Percentiles rank a stretch among this genome's conserved stretches.
Evolutionary conservation across 495 filamentous ascomycete species (phyloP).

Genomic region (Tuber melanosporum): DNA sequence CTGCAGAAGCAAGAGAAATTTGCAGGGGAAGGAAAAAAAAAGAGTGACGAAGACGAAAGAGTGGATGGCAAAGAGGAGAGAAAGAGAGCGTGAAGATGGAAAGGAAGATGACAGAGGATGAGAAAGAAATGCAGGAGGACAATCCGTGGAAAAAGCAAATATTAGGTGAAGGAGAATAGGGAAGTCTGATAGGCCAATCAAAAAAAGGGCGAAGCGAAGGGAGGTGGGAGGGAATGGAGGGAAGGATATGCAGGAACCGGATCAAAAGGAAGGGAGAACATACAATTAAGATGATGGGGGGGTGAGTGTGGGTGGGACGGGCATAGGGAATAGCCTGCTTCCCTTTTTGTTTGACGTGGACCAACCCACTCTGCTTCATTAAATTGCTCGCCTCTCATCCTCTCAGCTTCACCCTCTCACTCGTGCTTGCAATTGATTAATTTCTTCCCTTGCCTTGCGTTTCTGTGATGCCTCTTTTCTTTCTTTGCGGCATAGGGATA

Average conservation of each 20-base stretch:
- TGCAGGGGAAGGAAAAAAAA: slow-evolving; percentile 4
- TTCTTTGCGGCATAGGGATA: not conserved
- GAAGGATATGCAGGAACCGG: slow-evolving; percentile 29
- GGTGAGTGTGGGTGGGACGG: not conserved
- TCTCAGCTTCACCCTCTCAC: not conserved
- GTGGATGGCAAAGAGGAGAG: not conserved
- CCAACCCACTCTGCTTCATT: not conserved
- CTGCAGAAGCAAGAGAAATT: slow-evolving; percentile 13
- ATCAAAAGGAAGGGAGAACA: slow-evolving; percentile 13
- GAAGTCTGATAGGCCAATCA: not conserved
- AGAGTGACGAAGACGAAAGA: not conserved
- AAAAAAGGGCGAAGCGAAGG: not conserved
- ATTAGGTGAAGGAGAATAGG: not conserved
- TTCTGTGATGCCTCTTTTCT: not conserved
- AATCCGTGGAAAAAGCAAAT: not conserved
- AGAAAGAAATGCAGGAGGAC: slow-evolving; percentile 4
- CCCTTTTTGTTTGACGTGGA: not conserved
- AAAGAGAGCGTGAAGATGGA: slow-evolving; percentile 8
- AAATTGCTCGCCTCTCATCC: not conserved
- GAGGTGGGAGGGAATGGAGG: slow-evolving; percentile 10
- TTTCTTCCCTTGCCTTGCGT: not conserved
- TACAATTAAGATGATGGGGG: slow-evolving; percentile 7
- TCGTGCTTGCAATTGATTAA: not conserved
- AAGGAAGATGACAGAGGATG: slow-evolving; percentile 6
- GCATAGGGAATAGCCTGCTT: not conserved